Evolutionary conservation across 2,329 filamentous ascomycete genomes (phyloP), one percentile per base, ranked within the genome.

Genomic region (Beauveria caledonica): DNA sequence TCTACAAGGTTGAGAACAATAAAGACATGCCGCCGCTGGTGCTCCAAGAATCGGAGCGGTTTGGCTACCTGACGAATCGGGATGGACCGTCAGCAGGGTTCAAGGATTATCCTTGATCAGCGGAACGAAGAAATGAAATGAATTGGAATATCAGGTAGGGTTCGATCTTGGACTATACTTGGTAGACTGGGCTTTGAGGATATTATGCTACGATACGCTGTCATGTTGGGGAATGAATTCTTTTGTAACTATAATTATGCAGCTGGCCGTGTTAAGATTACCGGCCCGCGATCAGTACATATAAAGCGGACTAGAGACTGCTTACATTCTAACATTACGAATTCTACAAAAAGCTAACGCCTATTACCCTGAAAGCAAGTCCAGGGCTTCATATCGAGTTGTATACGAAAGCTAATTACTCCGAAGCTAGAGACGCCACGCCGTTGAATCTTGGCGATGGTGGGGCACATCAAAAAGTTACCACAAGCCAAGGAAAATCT

Each of bases 11-110:
- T 17, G 76, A 80, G 2, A 68, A 74, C 36, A 84, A 84, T 60
- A 64, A 64, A 50, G 83, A 86, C 63, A 66, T 86, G 55, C 84
- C 83, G 4, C 57, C 62, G n/a, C 77, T 79, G 51, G 64, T 86
- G 62, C 65, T 73, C 13, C 66, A 69, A 5, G 68, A 77, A 33
- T 65, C 65, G 5, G 70, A 74, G 9, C 73, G 72, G 29, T 81
- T 78, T 64, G 65, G 66, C 11, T 81, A 81, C 64, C 68, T 82
- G 69, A 60, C 78, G 19, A 70, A 77, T 62, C 70, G 80, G 62
- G 75, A 79, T 62, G 78, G 78, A 3, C 67, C 70, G 52, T 73
- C 70, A 29, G 80, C 78, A 23, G 79, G 79, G 1, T 82, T 82
- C 62, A 68, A 58, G 11, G 79, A 82, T 63, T 80, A 79, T 11